phyloP scores from a whole-genome alignment of 306 rosid genomes.

The Sicyos edulis region DNA sequence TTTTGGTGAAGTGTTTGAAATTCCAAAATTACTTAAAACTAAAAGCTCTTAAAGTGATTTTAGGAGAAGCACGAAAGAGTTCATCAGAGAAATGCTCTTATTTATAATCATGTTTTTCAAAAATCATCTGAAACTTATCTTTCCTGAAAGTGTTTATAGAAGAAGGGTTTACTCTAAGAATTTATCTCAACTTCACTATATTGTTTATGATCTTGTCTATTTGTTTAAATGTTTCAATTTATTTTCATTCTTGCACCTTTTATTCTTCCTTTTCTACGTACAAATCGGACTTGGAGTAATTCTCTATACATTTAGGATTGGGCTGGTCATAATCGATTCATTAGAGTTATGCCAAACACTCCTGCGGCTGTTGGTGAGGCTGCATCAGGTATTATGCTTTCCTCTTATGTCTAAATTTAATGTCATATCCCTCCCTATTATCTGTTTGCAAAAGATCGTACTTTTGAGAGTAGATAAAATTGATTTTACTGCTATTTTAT shows the following conservation, averaged over 20 bases:
- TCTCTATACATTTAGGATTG: slow-evolving; percentile 50
- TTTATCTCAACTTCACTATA: background rate
- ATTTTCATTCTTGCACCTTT: background rate
- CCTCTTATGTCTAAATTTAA: background rate
- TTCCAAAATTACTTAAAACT: background rate
- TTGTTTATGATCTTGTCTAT: background rate
- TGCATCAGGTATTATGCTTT: slow-evolving; percentile 57
- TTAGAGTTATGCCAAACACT: slow-evolving; percentile 78
- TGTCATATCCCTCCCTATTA: background rate
- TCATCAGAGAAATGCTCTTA: background rate
- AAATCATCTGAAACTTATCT: background rate
- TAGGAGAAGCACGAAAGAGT: background rate
- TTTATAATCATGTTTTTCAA: background rate
- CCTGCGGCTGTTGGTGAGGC: slow-evolving; percentile 75
- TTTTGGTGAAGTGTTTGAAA: background rate
- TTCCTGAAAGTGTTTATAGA: background rate
- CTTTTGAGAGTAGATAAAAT: background rate
- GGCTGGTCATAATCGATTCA: slow-evolving; percentile 62
- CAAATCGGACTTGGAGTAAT: background rate
- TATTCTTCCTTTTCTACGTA: background rate
- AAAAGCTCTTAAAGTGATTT: background rate
- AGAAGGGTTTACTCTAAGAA: background rate
- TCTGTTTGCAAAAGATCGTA: background rate
- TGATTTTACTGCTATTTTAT: background rate
- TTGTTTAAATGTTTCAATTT: background rate